phyloP scores from a whole-genome alignment of 2,329 filamentous ascomycete species.

The Colletotrichum trifolii region DNA sequence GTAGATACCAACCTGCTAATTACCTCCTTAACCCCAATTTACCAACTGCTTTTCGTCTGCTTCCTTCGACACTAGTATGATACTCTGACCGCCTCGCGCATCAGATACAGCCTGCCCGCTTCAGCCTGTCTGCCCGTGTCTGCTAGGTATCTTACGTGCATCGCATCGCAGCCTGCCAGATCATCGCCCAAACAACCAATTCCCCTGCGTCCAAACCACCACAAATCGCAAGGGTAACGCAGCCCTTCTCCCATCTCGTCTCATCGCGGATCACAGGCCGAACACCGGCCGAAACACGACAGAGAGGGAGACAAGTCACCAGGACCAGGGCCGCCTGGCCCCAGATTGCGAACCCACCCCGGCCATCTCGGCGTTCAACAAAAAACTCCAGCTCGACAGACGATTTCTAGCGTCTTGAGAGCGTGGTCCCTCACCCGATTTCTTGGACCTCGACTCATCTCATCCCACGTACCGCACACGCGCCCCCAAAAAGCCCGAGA shows the following conservation, averaged over 20 bases:
- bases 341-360: neutral
- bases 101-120: no score
- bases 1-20: neutral
- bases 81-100: no score
- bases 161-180: neutral
- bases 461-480: no score
- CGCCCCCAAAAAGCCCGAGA: slow-evolving; percentile 17
- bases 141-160: no score
- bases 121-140: no score
- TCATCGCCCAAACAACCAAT: neutral
- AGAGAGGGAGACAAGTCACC: neutral
- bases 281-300: neutral
- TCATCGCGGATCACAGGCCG: slow-evolving; percentile 19
- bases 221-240: slow-evolving; percentile 1
- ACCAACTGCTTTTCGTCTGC: no score
- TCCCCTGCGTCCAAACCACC: slow-evolving; percentile 27
- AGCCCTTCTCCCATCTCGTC: slow-evolving; percentile 11
- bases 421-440: slow-evolving; percentile 19
- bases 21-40: neutral
- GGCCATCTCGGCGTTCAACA: slow-evolving; percentile 32
- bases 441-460: no score
- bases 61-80: no score
- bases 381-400: neutral
- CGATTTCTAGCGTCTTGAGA: no score
- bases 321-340: neutral